Base-by-base conservation (phyloP, 2,329 filamentous ascomycete species). In the Teratosphaeria zuluensis region DNA sequence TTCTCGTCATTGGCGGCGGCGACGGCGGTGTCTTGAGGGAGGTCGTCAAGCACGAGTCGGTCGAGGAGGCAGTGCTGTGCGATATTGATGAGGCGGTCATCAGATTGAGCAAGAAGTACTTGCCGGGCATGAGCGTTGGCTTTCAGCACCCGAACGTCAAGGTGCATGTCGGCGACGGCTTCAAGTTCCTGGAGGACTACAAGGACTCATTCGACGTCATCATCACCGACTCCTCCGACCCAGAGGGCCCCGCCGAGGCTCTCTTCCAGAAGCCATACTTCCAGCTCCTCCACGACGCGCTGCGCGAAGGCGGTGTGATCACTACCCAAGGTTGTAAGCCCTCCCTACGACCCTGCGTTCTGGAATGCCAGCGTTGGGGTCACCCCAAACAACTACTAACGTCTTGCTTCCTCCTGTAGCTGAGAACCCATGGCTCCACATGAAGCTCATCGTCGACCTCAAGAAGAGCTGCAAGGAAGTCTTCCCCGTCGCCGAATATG, bases 251-350 rank as follows among this genome's bases (percentile, higher is more conserved):
- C 33, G 94, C 94, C 68, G 92, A 97, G 84, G 87, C 84, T 70
- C 84, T 99, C 65, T 99, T 99, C 88, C 85, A 97, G 84, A 96
- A 96, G 83, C 88, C 91, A 63, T 99, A 99, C 84, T 99, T 97
- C 78, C 83, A 96, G 83, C 86, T 99, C 68, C 84, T 99, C 63
- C 82, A 88, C 76, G 89, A 87, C 72, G 94, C 94, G 70, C 86
- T 97, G 69, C 86, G 89, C 67, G 90, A 96, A 72, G 92, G 92
- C 78, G 94, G 94, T 81, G 91, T 99, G 74, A 97, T 99, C 80
- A 92, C 91, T 78, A 99, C 94, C 75, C 94, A 99, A 96, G 94
- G 94, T 99, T 95, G 90, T 95, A 91, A 84, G 90, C 85, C 87
- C 86, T 83, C 84, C 83, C 77, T 77, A 68, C 59, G 59, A 67